These are phyloP conservation scores for Malassezia cuniculi DNA, from an alignment of 1,284 basidiomycete species.

Conservation along the genomic window DNA sequence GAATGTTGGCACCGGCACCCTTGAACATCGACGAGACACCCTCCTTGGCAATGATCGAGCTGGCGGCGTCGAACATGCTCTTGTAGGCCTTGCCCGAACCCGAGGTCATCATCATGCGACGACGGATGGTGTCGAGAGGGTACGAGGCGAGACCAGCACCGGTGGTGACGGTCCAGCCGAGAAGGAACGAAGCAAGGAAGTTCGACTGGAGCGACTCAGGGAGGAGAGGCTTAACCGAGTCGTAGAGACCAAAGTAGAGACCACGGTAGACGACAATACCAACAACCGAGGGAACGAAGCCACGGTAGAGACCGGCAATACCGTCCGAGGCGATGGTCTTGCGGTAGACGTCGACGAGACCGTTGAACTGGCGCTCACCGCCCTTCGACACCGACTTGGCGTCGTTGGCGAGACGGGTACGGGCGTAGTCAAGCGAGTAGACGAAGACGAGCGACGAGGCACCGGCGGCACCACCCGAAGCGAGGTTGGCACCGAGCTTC, in stretches of 20 bases:
- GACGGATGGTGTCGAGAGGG: slow-evolving; percentile 45
- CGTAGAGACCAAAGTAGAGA: slow-evolving; percentile 46
- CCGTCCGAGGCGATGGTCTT: slow-evolving; percentile 45
- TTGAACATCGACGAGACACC: slow-evolving; percentile 62
- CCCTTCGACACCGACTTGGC: slow-evolving; percentile 45
- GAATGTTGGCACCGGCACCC: slow-evolving; percentile 82
- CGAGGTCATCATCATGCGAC: slow-evolving; percentile 46
- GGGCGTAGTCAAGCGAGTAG: slow-evolving; percentile 46
- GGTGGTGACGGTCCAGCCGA: slow-evolving; percentile 45
- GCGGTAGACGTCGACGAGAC: slow-evolving; percentile 45
- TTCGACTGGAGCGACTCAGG: slow-evolving; percentile 40
- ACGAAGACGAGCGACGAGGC: slow-evolving; percentile 45
- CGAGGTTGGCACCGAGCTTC: slow-evolving; percentile 43
- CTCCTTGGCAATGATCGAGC: slow-evolving; percentile 72
- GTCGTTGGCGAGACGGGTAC: slow-evolving; percentile 46
- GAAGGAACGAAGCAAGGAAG: slow-evolving; percentile 45
- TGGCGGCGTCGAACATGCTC: slow-evolving; percentile 54
- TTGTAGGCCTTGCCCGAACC: slow-evolving; percentile 44
- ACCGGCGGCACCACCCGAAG: slow-evolving; percentile 46
- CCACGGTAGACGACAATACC: slow-evolving; percentile 46
- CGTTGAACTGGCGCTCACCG: slow-evolving; percentile 46
- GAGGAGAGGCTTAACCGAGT: slow-evolving; percentile 45
- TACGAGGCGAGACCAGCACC: slow-evolving; percentile 46
- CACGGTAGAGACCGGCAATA: slow-evolving; percentile 46
- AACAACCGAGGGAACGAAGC: slow-evolving; percentile 45